These are phyloP conservation scores for Ceratocystiopsis brevicomis DNA, from an alignment of 2,329 filamentous ascomycete genomes.

Conservation along the genomic window DNA sequence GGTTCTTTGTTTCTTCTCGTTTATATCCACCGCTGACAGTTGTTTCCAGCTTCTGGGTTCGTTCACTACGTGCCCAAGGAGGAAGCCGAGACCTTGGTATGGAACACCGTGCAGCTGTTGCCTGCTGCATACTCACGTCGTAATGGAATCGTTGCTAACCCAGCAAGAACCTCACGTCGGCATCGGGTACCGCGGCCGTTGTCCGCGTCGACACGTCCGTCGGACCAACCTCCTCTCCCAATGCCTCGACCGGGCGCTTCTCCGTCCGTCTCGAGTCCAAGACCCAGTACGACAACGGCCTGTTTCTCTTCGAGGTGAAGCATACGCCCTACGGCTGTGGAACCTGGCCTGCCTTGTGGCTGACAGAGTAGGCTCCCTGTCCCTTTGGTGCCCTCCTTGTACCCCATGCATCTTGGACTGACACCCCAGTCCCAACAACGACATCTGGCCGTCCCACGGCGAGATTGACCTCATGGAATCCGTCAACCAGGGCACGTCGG, in stretches of 20 bases:
- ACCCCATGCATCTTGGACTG: neutral
- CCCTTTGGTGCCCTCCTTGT: neutral
- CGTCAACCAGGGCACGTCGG: conserved; percentile 23
- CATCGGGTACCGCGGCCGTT: conserved; percentile 31
- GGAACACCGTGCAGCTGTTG: conserved; percentile 3
- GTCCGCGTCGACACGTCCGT: conserved; percentile 43
- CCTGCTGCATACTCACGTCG: neutral
- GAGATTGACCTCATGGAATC: conserved; percentile 29
- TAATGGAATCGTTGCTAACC: neutral
- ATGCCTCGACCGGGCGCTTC: conserved; percentile 39
- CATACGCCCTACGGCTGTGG: conserved; percentile 45
- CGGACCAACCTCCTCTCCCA: conserved; percentile 23
- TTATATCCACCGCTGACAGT: neutral
- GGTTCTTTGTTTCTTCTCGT: neutral
- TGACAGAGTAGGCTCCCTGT: conserved; percentile 33
- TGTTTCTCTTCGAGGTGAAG: conserved; percentile 49
- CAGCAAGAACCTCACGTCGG: conserved; percentile 42
- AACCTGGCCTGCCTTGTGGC: conserved; percentile 49
- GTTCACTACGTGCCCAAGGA: conserved; percentile 32
- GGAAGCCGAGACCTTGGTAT: conserved; percentile 24
- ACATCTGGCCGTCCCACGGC: conserved; percentile 23
- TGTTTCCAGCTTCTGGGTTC: conserved; percentile 23
- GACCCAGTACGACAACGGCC: conserved; percentile 37
- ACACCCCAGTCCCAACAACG: conserved; percentile 31
- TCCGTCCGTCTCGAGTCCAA: conserved; percentile 46